Evolutionary conservation across 495 filamentous ascomycete genomes (phyloP), one percentile per base, ranked within the genome.

Genomic region (Penicillium bialowiezense): DNA sequence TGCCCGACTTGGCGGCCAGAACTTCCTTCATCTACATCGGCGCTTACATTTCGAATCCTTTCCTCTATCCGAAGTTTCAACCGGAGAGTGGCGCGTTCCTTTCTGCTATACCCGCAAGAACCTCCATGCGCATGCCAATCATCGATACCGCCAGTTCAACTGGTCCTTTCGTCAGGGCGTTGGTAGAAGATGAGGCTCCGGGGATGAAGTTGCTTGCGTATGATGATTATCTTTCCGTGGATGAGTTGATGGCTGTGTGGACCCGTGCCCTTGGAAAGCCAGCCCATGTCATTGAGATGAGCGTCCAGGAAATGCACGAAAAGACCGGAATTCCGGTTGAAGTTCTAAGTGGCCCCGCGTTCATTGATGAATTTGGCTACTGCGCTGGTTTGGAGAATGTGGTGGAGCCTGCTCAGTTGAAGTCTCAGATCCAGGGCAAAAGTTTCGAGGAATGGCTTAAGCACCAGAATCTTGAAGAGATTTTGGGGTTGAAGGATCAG

Each of bases 161-260:
- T 0, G 73, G 73, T 3, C 51, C 45, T 4, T 77, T 72, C 45
- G 73, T 77, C 1, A 59, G 54, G n/a, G 67, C 69, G 13, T 55
- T 77, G 41, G 52, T 74, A 35, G 69, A 70, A 44, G 60, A 65
- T 36, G 71, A 75, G 36, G 50, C 21, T 0, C 45, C 74, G 7
- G 63, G 67, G 0, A 64, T 48, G 9, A 74, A 67, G 52, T 50
- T 77, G 1, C 54, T 75, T 2, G 74, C 71, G 1, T 77, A 74
- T 46, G 68, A 76, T 41, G 65, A 62, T 36, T 63, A 67, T 42
- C 42, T 64, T 17, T 64, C 47, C 0, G 44, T 72, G 2, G 51
- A 52, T 21, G 51, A 74, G 29, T 48, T 63, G 7, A 49, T 69
- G 12, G 51, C 58, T 10, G 21, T 59, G 0, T 75, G 69, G 69